Conservation (phyloP, 768 basidiomycete species). For the Trametes cinnabarina region DNA sequence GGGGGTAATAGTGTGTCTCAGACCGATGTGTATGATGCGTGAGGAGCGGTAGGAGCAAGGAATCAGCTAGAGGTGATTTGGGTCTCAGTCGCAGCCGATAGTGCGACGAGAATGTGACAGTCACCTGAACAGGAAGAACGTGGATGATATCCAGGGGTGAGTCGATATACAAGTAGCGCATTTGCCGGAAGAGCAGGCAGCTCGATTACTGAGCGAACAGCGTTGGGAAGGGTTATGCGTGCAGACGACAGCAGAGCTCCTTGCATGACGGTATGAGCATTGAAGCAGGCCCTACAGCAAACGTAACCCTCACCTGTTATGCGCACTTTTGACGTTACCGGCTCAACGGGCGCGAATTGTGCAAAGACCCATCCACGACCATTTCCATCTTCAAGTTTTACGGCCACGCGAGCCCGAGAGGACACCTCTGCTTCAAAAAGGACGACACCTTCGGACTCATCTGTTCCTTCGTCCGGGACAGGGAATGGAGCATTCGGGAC, state of each 20-base stretch:
- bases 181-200: constrained; percentile 59
- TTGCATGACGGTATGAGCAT: background rate
- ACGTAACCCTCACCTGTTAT: constrained; percentile 44
- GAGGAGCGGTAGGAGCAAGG: constrained; percentile 63
- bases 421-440: constrained; percentile 54
- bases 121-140: constrained; percentile 31
- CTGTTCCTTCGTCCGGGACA: constrained; percentile 61
- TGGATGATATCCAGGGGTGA: constrained; percentile 35
- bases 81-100: too few species aligned
- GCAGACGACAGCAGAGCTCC: constrained; percentile 9
- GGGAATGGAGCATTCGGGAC: constrained; percentile 56
- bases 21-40: constrained; percentile 54
- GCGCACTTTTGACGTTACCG: constrained; percentile 33
- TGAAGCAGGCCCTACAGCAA: background rate
- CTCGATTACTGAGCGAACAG: constrained; percentile 42
- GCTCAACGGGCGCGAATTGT: constrained; percentile 41
- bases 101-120: too few species aligned
- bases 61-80: constrained; percentile 35
- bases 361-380: constrained; percentile 63
- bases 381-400: constrained; percentile 49
- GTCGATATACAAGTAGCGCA: constrained; percentile 63
- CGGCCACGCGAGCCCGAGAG: constrained; percentile 46
- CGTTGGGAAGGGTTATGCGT: constrained; percentile 13
- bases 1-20: constrained; percentile 70
- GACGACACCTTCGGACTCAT: constrained; percentile 74